These are phyloP conservation scores for Curvularia hawaiiensis DNA, from an alignment of 2,329 filamentous ascomycete species.

Conservation along the genomic window DNA sequence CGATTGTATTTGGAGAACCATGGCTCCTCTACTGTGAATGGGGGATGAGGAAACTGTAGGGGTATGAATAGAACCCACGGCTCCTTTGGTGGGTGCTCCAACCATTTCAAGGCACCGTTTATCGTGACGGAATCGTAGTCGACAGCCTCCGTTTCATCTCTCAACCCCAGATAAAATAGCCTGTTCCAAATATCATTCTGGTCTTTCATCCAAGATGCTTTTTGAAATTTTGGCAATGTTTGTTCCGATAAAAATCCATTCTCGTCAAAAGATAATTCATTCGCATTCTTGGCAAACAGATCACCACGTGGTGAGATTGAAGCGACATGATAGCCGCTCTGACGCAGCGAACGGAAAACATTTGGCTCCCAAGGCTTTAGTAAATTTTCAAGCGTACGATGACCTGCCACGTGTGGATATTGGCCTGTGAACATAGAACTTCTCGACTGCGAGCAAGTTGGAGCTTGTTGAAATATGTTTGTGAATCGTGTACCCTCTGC, in stretches of 20 bases:
- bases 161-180: not conserved
- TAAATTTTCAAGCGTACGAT: conserved; percentile 54
- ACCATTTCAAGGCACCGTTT: conserved; percentile 46
- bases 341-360: conserved; percentile 46
- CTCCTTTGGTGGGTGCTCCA: conserved; percentile 51
- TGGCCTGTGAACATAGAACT: conserved; percentile 56
- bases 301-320: conserved; percentile 46
- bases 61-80: conserved; percentile 54
- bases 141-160: conserved; percentile 49
- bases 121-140: conserved; percentile 56
- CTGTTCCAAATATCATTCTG: not conserved
- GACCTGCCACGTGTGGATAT: conserved; percentile 55
- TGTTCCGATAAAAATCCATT: not conserved
- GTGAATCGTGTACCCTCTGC: conserved; percentile 49
- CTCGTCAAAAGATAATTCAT: conserved; percentile 16
- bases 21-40: conserved; percentile 57
- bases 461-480: conserved; percentile 55
- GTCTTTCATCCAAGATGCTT: not conserved
- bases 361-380: conserved; percentile 58
- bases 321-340: not conserved
- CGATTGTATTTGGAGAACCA: conserved; percentile 53
- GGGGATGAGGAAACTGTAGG: conserved; percentile 54
- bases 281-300: conserved; percentile 52
- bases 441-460: conserved; percentile 55
- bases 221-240: not conserved